phyloP scores from a whole-genome alignment of 805 yeast genomes.

The Priceomyces haplophilus region DNA sequence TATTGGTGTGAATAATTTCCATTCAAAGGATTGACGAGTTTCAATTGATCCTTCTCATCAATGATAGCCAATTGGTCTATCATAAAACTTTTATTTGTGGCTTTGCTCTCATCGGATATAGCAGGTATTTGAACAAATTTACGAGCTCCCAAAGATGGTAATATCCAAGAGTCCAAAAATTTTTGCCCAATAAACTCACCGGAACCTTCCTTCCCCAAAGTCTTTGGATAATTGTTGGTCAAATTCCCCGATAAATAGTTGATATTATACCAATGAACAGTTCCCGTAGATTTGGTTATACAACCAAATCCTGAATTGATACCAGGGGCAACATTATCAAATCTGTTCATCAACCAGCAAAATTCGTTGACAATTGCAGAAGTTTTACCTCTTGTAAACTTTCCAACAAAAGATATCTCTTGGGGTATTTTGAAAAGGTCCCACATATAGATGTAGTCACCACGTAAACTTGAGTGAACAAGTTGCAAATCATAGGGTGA shows the following conservation, averaged over 20 bases:
- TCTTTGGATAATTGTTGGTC: constrained; percentile 29
- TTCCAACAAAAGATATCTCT: constrained; percentile 54
- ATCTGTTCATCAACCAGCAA: constrained; percentile 50
- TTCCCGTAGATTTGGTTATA: constrained; percentile 52
- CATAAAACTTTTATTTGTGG: constrained; percentile 10
- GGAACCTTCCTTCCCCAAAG: constrained; percentile 10
- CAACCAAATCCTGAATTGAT: constrained; percentile 47
- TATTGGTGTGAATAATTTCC: constrained; percentile 40
- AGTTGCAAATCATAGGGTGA: constrained; percentile 61
- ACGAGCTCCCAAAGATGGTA: constrained; percentile 36
- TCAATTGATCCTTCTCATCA: constrained; percentile 29
- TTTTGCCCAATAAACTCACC: constrained; percentile 12
- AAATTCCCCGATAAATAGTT: constrained; percentile 38
- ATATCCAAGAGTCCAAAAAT: constrained; percentile 44
- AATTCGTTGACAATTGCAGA: constrained; percentile 50
- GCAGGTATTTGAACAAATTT: constrained; percentile 26
- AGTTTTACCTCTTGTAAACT: constrained; percentile 61
- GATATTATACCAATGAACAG: constrained; percentile 58
- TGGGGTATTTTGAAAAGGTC: constrained; percentile 52
- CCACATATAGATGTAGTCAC: constrained; percentile 65
- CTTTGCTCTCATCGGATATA: constrained; percentile 7
- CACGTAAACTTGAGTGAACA: constrained; percentile 52
- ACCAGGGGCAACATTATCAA: constrained; percentile 18
- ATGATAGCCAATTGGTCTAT: constrained; percentile 32
- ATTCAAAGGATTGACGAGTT: constrained; percentile 35